Evolutionary conservation across 768 basidiomycete genomes (phyloP).

Genomic region (Tricholoma flavovirens): DNA sequence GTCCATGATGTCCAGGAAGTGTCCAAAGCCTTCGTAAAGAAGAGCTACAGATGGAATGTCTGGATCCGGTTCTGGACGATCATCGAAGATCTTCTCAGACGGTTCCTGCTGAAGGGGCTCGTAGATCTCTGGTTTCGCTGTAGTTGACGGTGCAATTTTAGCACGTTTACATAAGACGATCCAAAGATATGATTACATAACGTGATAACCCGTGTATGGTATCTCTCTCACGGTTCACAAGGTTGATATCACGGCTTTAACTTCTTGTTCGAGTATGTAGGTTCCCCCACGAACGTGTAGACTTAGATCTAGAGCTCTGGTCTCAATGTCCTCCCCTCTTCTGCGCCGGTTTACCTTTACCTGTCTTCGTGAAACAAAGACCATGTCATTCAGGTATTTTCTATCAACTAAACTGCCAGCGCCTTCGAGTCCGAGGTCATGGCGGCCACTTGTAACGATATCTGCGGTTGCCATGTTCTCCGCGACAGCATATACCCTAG

Average conservation of each 20-base stretch:
- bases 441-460: slow-evolving; percentile 22
- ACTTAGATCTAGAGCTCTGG: background rate
- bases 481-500: slow-evolving; percentile 42
- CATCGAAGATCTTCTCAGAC: background rate
- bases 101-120: background rate
- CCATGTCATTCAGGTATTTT: background rate
- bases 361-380: slow-evolving; percentile 1
- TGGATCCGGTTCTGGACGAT: background rate
- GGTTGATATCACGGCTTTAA: no score
- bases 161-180: no score
- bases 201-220: no score
- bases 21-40: background rate
- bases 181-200: no score
- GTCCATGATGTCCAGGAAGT: background rate
- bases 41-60: background rate
- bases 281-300: no score
- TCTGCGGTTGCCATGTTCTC: slow-evolving; percentile 29
- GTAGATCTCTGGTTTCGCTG: background rate
- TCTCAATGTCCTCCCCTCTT: slow-evolving; percentile 8
- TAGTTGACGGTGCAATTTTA: background rate
- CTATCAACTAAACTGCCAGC: slow-evolving; percentile 9
- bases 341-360: slow-evolving; percentile 4
- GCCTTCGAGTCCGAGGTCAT: slow-evolving; percentile 14
- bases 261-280: no score
- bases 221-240: no score